Conservation (phyloP, 352 stramenopile species). For the Phytophthora parvispora region DNA sequence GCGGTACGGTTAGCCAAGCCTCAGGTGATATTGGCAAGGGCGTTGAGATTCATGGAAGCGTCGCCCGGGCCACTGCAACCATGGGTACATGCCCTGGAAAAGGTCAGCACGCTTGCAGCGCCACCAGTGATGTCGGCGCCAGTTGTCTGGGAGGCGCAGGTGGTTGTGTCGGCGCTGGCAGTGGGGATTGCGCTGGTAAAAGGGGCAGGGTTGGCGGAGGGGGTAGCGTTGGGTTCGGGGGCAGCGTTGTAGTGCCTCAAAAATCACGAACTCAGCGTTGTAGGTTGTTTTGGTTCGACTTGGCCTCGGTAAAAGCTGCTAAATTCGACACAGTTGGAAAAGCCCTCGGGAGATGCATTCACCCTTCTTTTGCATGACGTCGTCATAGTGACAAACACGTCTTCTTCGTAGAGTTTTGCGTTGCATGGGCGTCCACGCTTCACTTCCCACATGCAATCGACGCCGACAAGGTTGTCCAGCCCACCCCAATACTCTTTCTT, state of each 20-base stretch:
- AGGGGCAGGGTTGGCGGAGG: too few species aligned
- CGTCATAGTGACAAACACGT: not conserved
- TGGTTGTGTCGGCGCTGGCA: too few species aligned
- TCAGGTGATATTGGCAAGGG: too few species aligned
- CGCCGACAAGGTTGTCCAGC: not conserved
- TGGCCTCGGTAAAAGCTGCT: not conserved
- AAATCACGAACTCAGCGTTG: not conserved
- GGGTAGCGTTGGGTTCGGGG: too few species aligned
- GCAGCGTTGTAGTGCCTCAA: not conserved
- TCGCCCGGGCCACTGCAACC: too few species aligned
- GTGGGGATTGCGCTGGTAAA: too few species aligned
- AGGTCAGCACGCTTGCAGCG: too few species aligned
- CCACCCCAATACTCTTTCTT: not conserved
- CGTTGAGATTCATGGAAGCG: too few species aligned
- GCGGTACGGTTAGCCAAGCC: too few species aligned
- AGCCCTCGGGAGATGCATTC: not conserved
- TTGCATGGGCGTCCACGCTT: not conserved
- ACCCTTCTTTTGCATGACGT: not conserved
- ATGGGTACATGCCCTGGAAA: too few species aligned
- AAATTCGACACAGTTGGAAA: not conserved
- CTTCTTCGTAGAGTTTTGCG: not conserved
- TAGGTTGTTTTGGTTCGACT: not conserved
- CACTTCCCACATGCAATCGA: not conserved
- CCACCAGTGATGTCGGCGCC: too few species aligned
- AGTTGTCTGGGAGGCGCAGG: too few species aligned